Base-by-base conservation (phyloP, 2,329 filamentous ascomycete species). In the Colletotrichum zoysiae region DNA sequence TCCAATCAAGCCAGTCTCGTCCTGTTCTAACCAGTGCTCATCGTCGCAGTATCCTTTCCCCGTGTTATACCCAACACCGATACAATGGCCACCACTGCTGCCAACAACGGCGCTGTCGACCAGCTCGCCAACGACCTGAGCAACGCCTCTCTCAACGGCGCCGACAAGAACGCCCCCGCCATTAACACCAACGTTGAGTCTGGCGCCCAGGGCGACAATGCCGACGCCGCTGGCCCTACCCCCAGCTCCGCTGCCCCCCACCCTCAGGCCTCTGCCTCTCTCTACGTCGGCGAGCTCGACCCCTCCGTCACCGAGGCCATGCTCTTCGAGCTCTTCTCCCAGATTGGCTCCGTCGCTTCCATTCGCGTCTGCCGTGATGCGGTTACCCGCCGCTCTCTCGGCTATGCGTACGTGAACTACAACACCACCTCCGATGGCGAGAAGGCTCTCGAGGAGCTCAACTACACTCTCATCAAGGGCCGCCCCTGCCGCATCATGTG, bases 321-420 rank as follows among this genome's bases (percentile, higher is more conserved):
- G 96, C 95, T 99, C 80, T 99, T 98, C 85, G 96, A 99, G 91
- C 93, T 99, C 75, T 99, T 99, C 90, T 98, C 96, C 73, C 96
- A 97, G 85, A 99, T 99, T 81, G 96, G 96, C 78, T 95, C 97
- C 80, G 96, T 99, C 79, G 96, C 96, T 77, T 99, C 96, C 74
- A 99, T 99, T 84, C 96, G 96, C 90, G 96, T 99, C 83, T 99
- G 96, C 91, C 96, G 96, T 86, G 96, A 99, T 82, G 95, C 96
- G 75, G 95, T 99, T 82, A 98, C 96, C 81, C 95, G 96, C 83
- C 95, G 96, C 85, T 99, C 96, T 76, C 94, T 99, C 77, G 96
- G 96, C 77, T 99, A 99, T 84, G 96, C 96, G 84, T 99, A 99
- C 84, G 96, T 99, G 86, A 99, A 99, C 91, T 99, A 98, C 91